Evolutionary conservation across 257 asterid species (phyloP), one percentile per base, ranked within the genome.

Genomic region (Ocimum tenuiflorum): DNA sequence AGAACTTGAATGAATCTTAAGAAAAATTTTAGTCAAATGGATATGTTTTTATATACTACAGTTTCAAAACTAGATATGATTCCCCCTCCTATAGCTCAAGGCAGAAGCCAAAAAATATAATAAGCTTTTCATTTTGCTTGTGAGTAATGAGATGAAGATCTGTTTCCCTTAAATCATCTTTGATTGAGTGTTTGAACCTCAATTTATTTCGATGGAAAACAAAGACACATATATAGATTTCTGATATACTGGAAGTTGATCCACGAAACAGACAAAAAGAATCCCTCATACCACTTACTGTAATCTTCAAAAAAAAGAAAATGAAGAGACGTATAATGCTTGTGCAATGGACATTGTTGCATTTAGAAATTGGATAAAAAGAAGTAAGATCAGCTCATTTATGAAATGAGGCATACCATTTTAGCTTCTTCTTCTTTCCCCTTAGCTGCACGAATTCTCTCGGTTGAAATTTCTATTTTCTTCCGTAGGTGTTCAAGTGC

Each of bases 401-500:
- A 10, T 14, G 19, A 49, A 70, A 55, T 19, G 65, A 65, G 11
- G 59, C 67, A 6, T 65, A 94, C 99, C 96, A 75, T 81, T 66
- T 80, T 83, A 29, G 95, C 85, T 76, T 83, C 80, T 75, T 85
- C 88, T 81, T 92, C 99, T 84, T 84, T 89, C 67, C 75, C 77
- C 83, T 82, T 90, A 73, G 96, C 96, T 51, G 45, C 56, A 29
- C 67, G 86, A 66, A 88, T 78, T 82, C 74, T 83, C 83, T 92
- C 99, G 7, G 96, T 86, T 51, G 99, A 72, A 65, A 81, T 29
- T 79, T 92, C 99, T 72, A 87, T 85, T 81, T 86, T 92, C 87
- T 86, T 89, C 66, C 97, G 85, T 86, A 92, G 75, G 88, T 82
- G 99, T 76, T 89, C 96, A 75, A 92, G 96, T 15, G 99, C 97